Evolutionary conservation across 75 land plant species (phyloP).

Genomic region (Pinus taeda): DNA sequence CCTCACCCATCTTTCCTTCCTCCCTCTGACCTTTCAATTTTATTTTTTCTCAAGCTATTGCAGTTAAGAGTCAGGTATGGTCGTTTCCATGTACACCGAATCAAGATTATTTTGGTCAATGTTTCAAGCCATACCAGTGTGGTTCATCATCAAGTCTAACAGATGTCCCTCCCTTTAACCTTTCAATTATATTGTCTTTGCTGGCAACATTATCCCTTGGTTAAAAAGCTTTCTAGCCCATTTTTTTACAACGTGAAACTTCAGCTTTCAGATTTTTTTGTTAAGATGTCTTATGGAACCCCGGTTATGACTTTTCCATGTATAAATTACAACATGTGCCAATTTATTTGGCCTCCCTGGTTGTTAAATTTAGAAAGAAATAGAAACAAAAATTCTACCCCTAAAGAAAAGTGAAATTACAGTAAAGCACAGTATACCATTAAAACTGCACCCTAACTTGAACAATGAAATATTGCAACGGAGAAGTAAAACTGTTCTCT

Average conservation of each 20-base stretch:
- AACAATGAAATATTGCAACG: not conserved
- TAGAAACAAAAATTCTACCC: not conserved
- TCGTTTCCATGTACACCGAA: no score
- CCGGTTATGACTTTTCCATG: not conserved
- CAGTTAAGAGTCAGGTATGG: not conserved
- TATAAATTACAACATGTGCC: not conserved
- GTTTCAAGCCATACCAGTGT: no score
- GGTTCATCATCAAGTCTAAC: no score
- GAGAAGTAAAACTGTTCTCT: slow-evolving; percentile 12
- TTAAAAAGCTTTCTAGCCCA: not conserved
- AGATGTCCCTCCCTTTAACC: no score
- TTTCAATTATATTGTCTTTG: no score
- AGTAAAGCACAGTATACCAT: not conserved
- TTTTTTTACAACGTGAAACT: not conserved
- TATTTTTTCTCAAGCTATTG: not conserved
- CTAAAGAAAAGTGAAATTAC: not conserved
- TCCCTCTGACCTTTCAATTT: not conserved
- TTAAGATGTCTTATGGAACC: not conserved
- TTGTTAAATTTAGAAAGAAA: not conserved
- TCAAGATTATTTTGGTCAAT: no score
- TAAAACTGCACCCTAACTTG: slow-evolving; percentile 3
- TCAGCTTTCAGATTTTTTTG: not conserved
- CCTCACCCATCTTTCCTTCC: not conserved
- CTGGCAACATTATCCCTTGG: no score
- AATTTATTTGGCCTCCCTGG: not conserved